Evolutionary conservation across 129 eudicot species (phyloP).

Genomic region (Helianthus annuus): DNA sequence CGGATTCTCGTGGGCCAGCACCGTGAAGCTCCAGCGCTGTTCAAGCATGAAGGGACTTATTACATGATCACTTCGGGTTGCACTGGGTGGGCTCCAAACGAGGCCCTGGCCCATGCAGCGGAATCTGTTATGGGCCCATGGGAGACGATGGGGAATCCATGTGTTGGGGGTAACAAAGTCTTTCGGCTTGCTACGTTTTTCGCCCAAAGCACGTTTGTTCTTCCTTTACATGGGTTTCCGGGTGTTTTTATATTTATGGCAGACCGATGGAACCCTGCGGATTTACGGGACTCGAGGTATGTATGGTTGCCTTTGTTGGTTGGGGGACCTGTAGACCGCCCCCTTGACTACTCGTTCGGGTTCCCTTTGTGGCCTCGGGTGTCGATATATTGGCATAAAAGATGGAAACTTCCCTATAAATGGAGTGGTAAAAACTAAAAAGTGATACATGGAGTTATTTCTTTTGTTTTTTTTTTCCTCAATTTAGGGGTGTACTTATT

Average conservation of each 20-base stretch:
- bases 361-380: constrained; percentile 94
- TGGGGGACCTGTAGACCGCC: constrained; percentile 84
- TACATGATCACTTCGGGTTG: constrained; percentile 99
- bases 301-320: constrained; percentile 85
- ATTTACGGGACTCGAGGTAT: constrained; percentile 89
- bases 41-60: constrained; percentile 87
- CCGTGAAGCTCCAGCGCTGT: constrained; percentile 96
- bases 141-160: constrained; percentile 93
- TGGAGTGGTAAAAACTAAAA: constrained; percentile 41
- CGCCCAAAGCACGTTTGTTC: constrained; percentile 82
- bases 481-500: constrained; percentile 13
- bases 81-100: constrained; percentile 94
- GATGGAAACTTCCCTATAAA: constrained; percentile 76
- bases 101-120: constrained; percentile 82
- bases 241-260: constrained; percentile 83
- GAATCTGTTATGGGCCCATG: constrained; percentile 89
- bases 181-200: constrained; percentile 73
- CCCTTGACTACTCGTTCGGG: constrained; percentile 82
- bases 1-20: constrained; percentile 74
- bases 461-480: background rate
- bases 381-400: constrained; percentile 86
- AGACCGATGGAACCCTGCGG: constrained; percentile 94
- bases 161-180: constrained; percentile 78
- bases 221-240: constrained; percentile 76
- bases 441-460: constrained; percentile 25